phyloP scores from a whole-genome alignment of 2,329 filamentous ascomycete genomes.

The Ceratocystis destructans region DNA sequence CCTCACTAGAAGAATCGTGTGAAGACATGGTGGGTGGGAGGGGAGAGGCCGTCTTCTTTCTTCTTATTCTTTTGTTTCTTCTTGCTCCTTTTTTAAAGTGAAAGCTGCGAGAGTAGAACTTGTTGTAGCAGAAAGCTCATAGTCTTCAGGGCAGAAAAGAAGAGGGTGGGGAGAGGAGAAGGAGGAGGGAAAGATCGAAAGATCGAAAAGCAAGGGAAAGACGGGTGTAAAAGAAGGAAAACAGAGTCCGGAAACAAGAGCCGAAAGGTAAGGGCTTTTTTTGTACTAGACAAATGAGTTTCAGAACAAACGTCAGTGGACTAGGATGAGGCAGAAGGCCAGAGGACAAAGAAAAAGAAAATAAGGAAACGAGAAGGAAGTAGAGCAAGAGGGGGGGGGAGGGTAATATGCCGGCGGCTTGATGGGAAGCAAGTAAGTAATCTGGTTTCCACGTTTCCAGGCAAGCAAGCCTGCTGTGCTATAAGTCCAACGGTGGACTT shows the following conservation, averaged over 20 bases:
- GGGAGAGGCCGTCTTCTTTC: not conserved
- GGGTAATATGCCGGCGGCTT: not conserved
- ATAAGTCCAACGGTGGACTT: not conserved
- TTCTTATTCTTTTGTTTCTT: not conserved
- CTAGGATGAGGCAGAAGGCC: conserved; percentile 4
- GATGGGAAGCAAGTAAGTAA: not conserved
- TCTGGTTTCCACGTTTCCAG: not conserved
- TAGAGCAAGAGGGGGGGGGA: not conserved
- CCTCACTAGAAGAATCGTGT: conserved; percentile 8
- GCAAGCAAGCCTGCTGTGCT: not conserved
- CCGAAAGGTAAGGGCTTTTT: not conserved
- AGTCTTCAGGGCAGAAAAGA: not conserved
- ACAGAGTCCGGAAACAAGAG: conserved; percentile 6
- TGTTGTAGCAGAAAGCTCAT: not conserved
- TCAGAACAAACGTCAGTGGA: not conserved
- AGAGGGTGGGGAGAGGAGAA: not conserved
- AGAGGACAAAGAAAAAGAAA: not conserved
- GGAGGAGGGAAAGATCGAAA: not conserved
- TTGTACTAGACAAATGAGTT: not conserved
- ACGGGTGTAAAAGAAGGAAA: not conserved
- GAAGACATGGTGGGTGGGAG: not conserved
- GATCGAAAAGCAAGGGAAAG: not conserved
- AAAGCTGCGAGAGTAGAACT: not conserved
- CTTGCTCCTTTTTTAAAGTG: not conserved
- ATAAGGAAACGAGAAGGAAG: not conserved